A percentile compares a stretch with the other conserved stretches of the same genome.
These are phyloP conservation scores for Globisporangium iwayamae DNA, from an alignment of 352 stramenopile species.

Conservation along the genomic window DNA sequence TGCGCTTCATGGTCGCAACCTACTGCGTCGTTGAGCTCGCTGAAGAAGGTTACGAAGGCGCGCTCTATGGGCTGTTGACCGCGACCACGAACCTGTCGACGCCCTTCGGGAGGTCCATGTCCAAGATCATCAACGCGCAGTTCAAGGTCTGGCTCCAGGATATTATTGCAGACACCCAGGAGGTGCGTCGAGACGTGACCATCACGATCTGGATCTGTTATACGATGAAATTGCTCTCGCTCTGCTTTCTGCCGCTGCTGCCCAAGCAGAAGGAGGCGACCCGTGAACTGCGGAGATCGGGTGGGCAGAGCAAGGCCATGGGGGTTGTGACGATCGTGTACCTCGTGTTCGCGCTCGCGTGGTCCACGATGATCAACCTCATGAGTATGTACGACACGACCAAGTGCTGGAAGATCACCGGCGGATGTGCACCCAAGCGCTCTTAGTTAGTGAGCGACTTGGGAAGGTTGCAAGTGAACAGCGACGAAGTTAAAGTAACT, in stretches of 20 bases:
- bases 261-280: conserved; percentile 38
- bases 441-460: neutral
- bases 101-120: conserved; percentile 41
- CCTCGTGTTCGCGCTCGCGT: conserved; percentile 33
- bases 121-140: conserved; percentile 50
- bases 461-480: neutral
- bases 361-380: conserved; percentile 45
- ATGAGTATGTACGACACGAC: conserved; percentile 57
- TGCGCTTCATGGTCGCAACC: conserved; percentile 54
- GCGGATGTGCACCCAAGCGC: conserved; percentile 38
- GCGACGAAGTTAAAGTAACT: too few species aligned
- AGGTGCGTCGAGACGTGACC: conserved; percentile 50
- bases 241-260: conserved; percentile 46
- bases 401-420: conserved; percentile 61
- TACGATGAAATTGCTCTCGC: conserved; percentile 44
- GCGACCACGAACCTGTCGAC: conserved; percentile 44
- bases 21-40: conserved; percentile 62
- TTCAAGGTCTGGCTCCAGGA: conserved; percentile 55
- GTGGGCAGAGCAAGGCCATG: conserved; percentile 37
- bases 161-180: conserved; percentile 39
- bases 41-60: conserved; percentile 46
- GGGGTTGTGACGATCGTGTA: conserved; percentile 34
- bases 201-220: conserved; percentile 57
- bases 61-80: conserved; percentile 49
- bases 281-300: conserved; percentile 29